phyloP scores from a whole-genome alignment of 257 asterid species.

The Orobanche coerulescens region DNA sequence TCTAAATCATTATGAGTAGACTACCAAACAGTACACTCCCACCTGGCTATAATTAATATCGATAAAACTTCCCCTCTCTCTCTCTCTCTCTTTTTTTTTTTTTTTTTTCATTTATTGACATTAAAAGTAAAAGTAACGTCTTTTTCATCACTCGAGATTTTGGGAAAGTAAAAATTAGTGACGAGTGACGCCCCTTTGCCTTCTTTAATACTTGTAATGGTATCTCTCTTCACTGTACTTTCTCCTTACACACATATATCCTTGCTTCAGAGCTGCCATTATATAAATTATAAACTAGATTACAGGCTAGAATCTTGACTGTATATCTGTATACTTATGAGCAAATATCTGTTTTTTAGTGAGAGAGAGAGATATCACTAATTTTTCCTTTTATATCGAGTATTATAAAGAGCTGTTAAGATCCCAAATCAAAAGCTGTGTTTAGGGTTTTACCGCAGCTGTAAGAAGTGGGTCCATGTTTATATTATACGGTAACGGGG shows the following conservation, averaged over 20 bases:
- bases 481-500: conserved; percentile 22
- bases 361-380: conserved; percentile 15
- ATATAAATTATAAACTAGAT: too few relatives aligned
- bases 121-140: conserved; percentile 27
- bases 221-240: conserved; percentile 3
- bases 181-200: conserved; percentile 14
- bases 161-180: conserved; percentile 18
- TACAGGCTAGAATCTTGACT: conserved; percentile 16
- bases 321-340: conserved; percentile 19
- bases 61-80: not conserved
- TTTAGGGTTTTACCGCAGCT: conserved; percentile 53
- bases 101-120: not conserved
- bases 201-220: conserved; percentile 20
- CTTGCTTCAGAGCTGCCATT: conserved; percentile 1
- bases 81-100: conserved; percentile 7
- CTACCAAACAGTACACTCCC: too few relatives aligned
- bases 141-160: conserved; percentile 24
- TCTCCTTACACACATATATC: not conserved
- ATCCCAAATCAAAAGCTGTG: conserved; percentile 34
- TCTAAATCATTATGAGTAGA: too few relatives aligned
- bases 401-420: conserved; percentile 28
- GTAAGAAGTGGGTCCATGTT: conserved; percentile 40
- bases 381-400: conserved; percentile 12
- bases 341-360: conserved; percentile 13
- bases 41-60: too few relatives aligned